phyloP scores from a whole-genome alignment of 2,329 filamentous ascomycete species.

The Penicillium sp. region DNA sequence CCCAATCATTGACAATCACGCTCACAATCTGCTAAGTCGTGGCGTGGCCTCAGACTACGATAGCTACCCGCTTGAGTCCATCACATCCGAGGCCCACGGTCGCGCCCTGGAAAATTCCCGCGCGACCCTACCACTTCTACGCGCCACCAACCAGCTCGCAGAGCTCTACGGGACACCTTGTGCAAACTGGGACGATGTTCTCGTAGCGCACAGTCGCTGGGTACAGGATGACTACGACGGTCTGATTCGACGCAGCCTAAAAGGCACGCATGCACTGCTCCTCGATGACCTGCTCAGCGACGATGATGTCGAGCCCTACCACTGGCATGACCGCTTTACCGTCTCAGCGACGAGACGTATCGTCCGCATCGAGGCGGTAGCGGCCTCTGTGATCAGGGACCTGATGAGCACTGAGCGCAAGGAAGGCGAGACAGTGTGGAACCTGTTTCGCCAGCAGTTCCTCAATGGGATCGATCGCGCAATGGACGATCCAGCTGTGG shows the following conservation, averaged over 20 bases:
- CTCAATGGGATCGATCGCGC: conserved; percentile 50
- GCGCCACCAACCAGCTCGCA: conserved; percentile 65
- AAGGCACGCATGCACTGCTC: conserved; percentile 67
- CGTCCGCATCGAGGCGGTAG: conserved; percentile 70
- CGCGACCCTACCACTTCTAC: conserved; percentile 63
- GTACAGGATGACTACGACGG: conserved; percentile 50
- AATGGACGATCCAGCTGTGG: conserved; percentile 63
- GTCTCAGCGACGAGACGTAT: conserved; percentile 64
- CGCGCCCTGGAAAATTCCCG: conserved; percentile 60
- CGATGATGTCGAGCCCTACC: conserved; percentile 54
- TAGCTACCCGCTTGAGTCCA: conserved; percentile 53
- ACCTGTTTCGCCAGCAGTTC: conserved; percentile 28
- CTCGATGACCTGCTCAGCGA: conserved; percentile 71
- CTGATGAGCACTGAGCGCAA: conserved; percentile 33
- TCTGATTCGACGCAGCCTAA: conserved; percentile 61
- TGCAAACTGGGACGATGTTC: conserved; percentile 57
- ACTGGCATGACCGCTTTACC: conserved; percentile 64
- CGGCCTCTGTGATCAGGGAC: conserved; percentile 58
- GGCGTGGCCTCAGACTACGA: conserved; percentile 32
- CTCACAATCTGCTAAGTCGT: conserved; percentile 42
- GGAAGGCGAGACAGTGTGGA: conserved; percentile 27
- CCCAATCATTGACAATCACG: conserved; percentile 48
- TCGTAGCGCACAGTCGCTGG: conserved; percentile 47
- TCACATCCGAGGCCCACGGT: conserved; percentile 69
- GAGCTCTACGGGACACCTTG: conserved; percentile 58